Evolutionary conservation across 306 rosid species (phyloP).

Genomic region (Sicyos baderoa): DNA sequence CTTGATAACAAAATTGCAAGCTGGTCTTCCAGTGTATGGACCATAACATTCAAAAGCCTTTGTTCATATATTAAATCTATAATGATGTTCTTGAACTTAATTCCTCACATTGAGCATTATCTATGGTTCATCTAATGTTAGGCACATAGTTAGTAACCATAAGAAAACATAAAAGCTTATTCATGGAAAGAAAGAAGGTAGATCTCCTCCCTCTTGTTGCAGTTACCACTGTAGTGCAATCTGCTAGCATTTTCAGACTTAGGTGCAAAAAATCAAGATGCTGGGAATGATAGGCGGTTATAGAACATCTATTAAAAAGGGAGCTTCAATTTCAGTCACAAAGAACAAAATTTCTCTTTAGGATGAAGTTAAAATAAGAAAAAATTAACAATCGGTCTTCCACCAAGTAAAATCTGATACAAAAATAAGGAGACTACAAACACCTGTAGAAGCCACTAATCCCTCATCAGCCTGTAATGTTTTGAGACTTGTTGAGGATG

Average conservation of each 20-base stretch:
- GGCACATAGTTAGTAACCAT: neutral
- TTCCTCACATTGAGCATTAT: neutral
- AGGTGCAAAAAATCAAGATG: neutral
- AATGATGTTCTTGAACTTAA: neutral
- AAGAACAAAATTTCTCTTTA: neutral
- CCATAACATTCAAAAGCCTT: neutral
- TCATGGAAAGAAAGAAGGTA: neutral
- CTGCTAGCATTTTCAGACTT: neutral
- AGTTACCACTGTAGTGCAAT: neutral
- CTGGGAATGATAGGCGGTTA: neutral
- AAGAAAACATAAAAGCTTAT: neutral
- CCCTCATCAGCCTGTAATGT: slow-evolving; percentile 13
- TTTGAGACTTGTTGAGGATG: slow-evolving; percentile 51
- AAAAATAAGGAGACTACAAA: slow-evolving; percentile 3
- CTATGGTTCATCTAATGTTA: neutral
- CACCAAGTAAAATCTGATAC: neutral
- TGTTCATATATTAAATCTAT: neutral
- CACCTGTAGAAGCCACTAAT: slow-evolving; percentile 10
- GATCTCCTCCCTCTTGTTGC: neutral
- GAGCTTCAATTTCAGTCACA: neutral
- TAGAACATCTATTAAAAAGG: neutral
- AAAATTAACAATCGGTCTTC: neutral
- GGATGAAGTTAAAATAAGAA: slow-evolving; percentile 4
- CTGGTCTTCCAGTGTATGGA: neutral
- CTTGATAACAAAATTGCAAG: neutral